Percentiles rank a stretch among this genome's conserved stretches.
Conservation (phyloP, 2,329 filamentous ascomycete genomes). For the Ilyonectria destructans region DNA sequence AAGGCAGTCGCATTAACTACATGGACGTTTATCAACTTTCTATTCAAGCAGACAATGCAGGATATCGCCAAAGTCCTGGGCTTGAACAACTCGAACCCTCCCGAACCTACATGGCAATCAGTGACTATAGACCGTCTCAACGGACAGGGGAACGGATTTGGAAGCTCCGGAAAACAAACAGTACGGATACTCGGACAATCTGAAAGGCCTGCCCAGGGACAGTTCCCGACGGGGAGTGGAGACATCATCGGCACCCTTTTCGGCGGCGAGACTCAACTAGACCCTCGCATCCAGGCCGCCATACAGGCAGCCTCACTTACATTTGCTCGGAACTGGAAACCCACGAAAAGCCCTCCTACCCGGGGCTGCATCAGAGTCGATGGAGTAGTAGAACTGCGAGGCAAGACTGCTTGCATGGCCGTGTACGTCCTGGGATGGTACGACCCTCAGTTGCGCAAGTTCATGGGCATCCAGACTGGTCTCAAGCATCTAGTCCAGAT, state of each 20-base stretch:
- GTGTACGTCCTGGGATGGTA: slow-evolving; percentile 70
- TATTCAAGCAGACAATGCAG: slow-evolving; percentile 63
- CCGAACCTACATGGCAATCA: slow-evolving; percentile 53
- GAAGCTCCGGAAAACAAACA: slow-evolving; percentile 45
- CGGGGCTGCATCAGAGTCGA: slow-evolving; percentile 69
- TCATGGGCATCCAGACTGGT: slow-evolving; percentile 59
- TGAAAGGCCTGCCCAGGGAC: slow-evolving; percentile 45
- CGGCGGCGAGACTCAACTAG: slow-evolving; percentile 53
- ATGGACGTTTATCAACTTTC: slow-evolving; percentile 67
- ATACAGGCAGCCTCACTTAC: slow-evolving; percentile 55
- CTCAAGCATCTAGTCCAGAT: slow-evolving; percentile 61
- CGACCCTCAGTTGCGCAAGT: slow-evolving; percentile 69
- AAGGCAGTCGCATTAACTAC: slow-evolving; percentile 65
- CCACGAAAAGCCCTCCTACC: slow-evolving; percentile 60
- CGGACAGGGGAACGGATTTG: slow-evolving; percentile 42
- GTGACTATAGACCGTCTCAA: slow-evolving; percentile 51
- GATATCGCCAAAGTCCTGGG: slow-evolving; percentile 65
- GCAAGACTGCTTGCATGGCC: slow-evolving; percentile 62
- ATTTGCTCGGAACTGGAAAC: slow-evolving; percentile 64
- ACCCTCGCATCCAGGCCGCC: slow-evolving; percentile 54
- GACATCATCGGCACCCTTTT: slow-evolving; percentile 49
- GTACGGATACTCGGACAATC: slow-evolving; percentile 44
- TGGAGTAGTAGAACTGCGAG: slow-evolving; percentile 69
- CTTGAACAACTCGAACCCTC: slow-evolving; percentile 49
- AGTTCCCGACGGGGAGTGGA: slow-evolving; percentile 45